Base-by-base conservation (phyloP, 73 alveolate species). In the Paramecium sexaurelia region DNA sequence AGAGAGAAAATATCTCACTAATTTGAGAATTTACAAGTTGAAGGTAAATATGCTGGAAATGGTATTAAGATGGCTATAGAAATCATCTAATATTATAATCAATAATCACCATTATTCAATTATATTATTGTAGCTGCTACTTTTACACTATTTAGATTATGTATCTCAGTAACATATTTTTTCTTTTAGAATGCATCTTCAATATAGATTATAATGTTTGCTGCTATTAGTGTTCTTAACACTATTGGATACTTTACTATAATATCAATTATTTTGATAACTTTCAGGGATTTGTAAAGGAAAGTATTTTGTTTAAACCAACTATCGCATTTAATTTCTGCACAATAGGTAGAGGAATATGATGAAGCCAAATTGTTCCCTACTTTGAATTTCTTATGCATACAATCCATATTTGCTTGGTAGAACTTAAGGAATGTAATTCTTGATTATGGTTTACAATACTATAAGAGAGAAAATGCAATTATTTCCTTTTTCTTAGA, bases 291-390 rank as follows among this genome's bases (percentile, higher is more conserved):
- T 9, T 26, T 61, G 5, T 15, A 61, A 61, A 84, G 92, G 33
- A 84, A 51, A 9, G 75, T 84, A 6, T 84, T 41, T 84, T 17
- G 41, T 11, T 41, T 84, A 82, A 84, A 84, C 19, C 84, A 84
- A 15, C 92, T 84, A 11, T 84, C 92, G 4, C 84, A 84, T 19
- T 33, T 84, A 68, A 55, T 84, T n/a, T 84, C 92, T 43, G 85
- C 92, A 17, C 33, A 84, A 33, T 19, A 84, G 33, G 92, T 84
- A 17, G 92, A 84, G 33, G 92, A 84, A 84, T 84, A 84, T 24
- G 84, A 55, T 51, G 92, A 84, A 40, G 29, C 55, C 26, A 84
- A 84, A 55, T 29, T 84, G 2, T 84, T 51, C 39, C 92, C 92
- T 20, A 47, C 92, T 7, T 55, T 84, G 19, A 84, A 84, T 36